Conservation (phyloP, 1,284 basidiomycete species). For the Phellopilus nigrolimitatus region DNA sequence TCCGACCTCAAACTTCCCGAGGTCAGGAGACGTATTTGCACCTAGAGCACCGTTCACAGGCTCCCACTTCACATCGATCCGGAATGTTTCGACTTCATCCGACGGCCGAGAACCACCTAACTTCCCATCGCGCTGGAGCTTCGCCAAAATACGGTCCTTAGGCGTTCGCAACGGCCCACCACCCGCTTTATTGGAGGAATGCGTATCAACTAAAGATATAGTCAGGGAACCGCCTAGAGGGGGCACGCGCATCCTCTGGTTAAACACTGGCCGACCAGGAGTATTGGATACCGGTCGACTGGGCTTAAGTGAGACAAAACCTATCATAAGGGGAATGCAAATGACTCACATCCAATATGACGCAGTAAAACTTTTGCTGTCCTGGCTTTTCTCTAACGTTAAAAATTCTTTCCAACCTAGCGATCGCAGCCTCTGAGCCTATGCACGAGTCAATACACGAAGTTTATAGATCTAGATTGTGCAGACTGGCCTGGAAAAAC, state of each 20-base stretch:
- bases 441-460: neutral
- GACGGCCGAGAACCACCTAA: slow-evolving; percentile 49
- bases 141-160: slow-evolving; percentile 49
- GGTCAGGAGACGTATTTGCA: slow-evolving; percentile 42
- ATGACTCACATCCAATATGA: slow-evolving; percentile 72
- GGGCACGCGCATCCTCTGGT: slow-evolving; percentile 37
- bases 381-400: slow-evolving; percentile 55
- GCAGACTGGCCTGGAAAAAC: slow-evolving; percentile 59
- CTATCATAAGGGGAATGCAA: slow-evolving; percentile 1
- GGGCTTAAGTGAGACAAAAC: slow-evolving; percentile 39
- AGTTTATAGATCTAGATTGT: neutral
- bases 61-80: slow-evolving; percentile 60
- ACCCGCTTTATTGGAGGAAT: slow-evolving; percentile 32
- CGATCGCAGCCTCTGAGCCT: slow-evolving; percentile 69
- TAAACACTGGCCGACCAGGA: slow-evolving; percentile 34
- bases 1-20: slow-evolving; percentile 34
- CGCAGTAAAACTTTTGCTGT: slow-evolving; percentile 59
- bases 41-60: slow-evolving; percentile 58
- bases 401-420: slow-evolving; percentile 75
- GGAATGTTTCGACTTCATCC: slow-evolving; percentile 63
- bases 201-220: slow-evolving; percentile 43
- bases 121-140: slow-evolving; percentile 59
- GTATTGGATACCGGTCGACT: slow-evolving; percentile 28
- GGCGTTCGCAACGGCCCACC: slow-evolving; percentile 44
- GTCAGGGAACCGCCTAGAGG: slow-evolving; percentile 50